Evolutionary conservation across 2,329 filamentous ascomycete species (phyloP), one percentile per base, ranked within the genome.

Genomic region (Verticillium longisporum): DNA sequence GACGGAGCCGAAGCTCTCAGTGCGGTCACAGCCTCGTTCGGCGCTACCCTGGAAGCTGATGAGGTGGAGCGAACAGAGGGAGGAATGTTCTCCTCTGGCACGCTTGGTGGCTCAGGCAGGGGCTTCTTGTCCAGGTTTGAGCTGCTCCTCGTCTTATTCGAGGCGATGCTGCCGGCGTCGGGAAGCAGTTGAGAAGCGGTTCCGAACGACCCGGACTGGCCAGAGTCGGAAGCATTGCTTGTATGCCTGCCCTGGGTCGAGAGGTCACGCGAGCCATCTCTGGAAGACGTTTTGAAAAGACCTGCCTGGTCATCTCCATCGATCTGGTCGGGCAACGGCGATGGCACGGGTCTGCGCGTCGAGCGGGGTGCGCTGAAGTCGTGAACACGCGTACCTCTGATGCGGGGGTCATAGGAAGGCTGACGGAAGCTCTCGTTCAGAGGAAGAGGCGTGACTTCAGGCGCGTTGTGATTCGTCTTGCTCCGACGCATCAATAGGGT

Each of bases 311-410:
- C 41, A 6, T 21, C 18, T 41, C 32, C 32, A 3, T 55, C 54
- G 9, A n/a, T 4, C 10, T 59, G 41, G 4, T 53, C 41, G 1
- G 41, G 32, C 15, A 53, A 26, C 0, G 57, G 57, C 6, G 57
- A 59, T 2, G 57, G 57, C 26, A 54, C 45, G 5, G 57, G 57
- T 18, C 55, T 59, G 14, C 56, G 34, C 14, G 26, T 79, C 31
- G 78, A 78, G 57, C 84, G 76, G 1, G 85, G 86, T 0, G 83
- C 84, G 67, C 85, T 88, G 67, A 88, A 89, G 70, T 86, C 87
- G 69, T 89, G 87, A 57, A 88, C 80, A 56, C 80, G 78, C 7
- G 83, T 89, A 57, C 84, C 87, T 67, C 80, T 80, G 64, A 89
- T 89, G 10, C 84, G 79, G 18, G 86, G 86, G 66, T 88, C 86